Conservation (phyloP, 2,329 filamentous ascomycete genomes). For the Biscogniauxia mediterranea region DNA sequence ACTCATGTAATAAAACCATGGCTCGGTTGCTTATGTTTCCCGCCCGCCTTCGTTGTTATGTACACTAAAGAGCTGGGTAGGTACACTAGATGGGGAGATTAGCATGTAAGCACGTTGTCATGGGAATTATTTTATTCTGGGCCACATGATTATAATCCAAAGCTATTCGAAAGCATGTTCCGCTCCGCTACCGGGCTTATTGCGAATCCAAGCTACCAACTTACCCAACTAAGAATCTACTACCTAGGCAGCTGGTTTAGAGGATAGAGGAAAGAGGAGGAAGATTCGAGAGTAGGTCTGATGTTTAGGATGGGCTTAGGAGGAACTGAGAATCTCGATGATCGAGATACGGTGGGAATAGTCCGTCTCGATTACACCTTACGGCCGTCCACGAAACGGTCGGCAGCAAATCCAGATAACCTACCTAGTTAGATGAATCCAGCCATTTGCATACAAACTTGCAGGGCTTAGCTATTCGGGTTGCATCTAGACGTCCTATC, state of each 20-base stretch:
- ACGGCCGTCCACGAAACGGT: neutral
- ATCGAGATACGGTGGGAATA: constrained; percentile 1
- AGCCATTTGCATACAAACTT: constrained; percentile 1
- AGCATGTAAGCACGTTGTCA: neutral
- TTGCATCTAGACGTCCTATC: constrained; percentile 1
- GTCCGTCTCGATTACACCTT: neutral
- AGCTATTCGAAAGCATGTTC: neutral
- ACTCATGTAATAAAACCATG: neutral
- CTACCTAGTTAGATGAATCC: neutral
- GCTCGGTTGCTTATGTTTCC: neutral
- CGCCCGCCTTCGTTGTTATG: neutral
- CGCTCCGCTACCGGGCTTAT: neutral
- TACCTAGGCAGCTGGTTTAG: neutral
- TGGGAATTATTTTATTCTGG: neutral
- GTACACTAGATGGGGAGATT: neutral
- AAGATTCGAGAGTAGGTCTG: neutral
- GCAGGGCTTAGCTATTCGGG: neutral
- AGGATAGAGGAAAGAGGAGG: neutral
- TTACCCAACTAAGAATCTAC: too few relatives aligned
- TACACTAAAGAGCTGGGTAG: neutral
- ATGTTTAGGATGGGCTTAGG: neutral
- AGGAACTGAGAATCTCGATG: neutral
- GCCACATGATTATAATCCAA: neutral
- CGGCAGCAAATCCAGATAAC: neutral
- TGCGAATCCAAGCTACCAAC: neutral